Base-by-base conservation (phyloP, 176 grass and related monocot species). In the Aechmea fasciata region DNA sequence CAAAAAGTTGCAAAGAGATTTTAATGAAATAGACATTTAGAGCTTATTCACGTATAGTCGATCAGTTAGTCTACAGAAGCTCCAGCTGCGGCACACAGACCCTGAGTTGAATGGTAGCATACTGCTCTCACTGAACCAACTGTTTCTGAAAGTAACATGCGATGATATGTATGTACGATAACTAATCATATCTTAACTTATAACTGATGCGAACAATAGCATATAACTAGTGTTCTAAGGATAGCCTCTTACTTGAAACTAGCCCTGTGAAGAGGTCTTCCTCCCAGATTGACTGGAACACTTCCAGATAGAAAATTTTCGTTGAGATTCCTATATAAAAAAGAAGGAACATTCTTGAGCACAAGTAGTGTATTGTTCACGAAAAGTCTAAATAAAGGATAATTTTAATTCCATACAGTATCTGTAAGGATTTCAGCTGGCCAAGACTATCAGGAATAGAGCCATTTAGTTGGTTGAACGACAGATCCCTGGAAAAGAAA, bases 191-290 rank as follows among this genome's bases (percentile, higher is more conserved):
- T 57, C 52, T 17, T 57, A 15, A 57, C 2, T 15, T 19, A 59
- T 59, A 59, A 17, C 19, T 15, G 19, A 59, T 17, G 19, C 10
- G n/a, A 59, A 59, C 15, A 57, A 57, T 1, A 17, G 20, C 15
- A 59, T 17, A 8, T 19, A 59, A 59, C 48, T 41, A 71, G 1
- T 57, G 6, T 29, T 2, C 8, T 9, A 57, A 65, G 14, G 19
- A 3, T 33, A 59, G 47, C 3, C 67, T 64, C 77, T 90, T 82
- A 93, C 94, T 99, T 99, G 57, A 99, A 99, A 75, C 94, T 85
- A 81, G 87, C 94, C 79, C 94, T 85, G 74, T 93, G 94, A 67
- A 99, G 82, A 76, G 89, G 89, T 66, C 94, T 92, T 79, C 94
- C 94, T 47, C 94, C 94, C 24, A 99, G 78, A 55, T 61, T 90